Percentiles rank a stretch among this genome's conserved stretches.
Evolutionary conservation across 2,329 filamentous ascomycete genomes (phyloP).

Genomic region (Penicillium sp.): DNA sequence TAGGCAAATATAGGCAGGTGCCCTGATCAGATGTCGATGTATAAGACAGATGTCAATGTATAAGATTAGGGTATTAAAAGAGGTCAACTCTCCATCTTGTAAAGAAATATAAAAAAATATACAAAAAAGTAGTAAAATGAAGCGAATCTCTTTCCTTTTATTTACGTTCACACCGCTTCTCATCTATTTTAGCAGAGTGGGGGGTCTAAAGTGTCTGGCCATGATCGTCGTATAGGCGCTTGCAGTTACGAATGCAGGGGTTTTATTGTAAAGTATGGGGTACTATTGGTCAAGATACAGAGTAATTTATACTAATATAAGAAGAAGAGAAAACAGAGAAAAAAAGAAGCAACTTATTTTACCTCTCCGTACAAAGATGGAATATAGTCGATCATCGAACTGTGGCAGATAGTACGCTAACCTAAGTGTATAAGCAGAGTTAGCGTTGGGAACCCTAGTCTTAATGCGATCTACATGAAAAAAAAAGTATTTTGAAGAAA

Average conservation of each 20-base stretch:
- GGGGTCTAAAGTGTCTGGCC: conserved; percentile 9
- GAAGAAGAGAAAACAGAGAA: too few species aligned
- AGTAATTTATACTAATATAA: background rate
- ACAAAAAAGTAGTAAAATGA: background rate
- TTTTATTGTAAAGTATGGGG: background rate
- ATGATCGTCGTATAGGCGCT: conserved; percentile 4
- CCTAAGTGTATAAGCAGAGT: background rate
- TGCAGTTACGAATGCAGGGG: conserved; percentile 22
- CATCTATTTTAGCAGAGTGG: conserved; percentile 11
- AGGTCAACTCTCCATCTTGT: conserved; percentile 11
- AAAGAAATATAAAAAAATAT: background rate
- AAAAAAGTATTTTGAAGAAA: background rate
- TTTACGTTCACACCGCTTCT: conserved; percentile 14
- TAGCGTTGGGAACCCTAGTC: background rate
- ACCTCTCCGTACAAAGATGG: too few species aligned
- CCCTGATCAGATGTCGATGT: background rate
- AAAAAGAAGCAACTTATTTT: too few species aligned
- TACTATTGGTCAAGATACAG: background rate
- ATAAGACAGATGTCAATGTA: conserved; percentile 1
- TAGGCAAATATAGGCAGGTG: conserved; percentile 1
- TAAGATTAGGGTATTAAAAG: conserved; percentile 18
- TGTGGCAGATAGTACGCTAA: background rate
- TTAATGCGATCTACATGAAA: conserved; percentile 1
- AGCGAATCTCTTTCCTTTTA: background rate
- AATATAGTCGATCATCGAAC: too few species aligned